phyloP scores from a whole-genome alignment of 2,329 filamentous ascomycete genomes.

The Paecilomyces niveus region DNA sequence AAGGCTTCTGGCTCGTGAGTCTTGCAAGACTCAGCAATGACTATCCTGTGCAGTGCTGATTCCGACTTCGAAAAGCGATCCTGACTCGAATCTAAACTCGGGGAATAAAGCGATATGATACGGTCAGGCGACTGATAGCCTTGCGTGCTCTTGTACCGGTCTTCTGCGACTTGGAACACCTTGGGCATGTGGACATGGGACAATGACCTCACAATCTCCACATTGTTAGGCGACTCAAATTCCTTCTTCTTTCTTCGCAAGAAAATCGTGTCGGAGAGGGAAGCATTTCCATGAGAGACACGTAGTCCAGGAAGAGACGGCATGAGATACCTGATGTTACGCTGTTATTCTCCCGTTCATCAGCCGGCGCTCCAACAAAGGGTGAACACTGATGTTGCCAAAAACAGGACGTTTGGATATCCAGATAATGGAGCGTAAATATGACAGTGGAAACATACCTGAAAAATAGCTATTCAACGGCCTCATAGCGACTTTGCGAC shows the following conservation, averaged over 20 bases:
- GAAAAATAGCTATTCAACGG: neutral
- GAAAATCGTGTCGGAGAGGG: neutral
- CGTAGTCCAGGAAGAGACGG: neutral
- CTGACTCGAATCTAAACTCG: neutral
- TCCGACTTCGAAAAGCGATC: neutral
- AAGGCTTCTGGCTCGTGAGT: neutral
- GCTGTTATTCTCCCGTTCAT: neutral
- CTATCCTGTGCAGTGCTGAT: neutral
- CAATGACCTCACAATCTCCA: neutral
- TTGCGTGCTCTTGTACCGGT: neutral
- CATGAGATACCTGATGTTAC: neutral
- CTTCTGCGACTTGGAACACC: neutral
- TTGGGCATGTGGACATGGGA: neutral
- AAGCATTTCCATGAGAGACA: slow-evolving; percentile 1
- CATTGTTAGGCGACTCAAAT: neutral
- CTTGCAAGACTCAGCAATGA: neutral
- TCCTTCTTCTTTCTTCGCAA: neutral
- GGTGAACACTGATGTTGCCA: neutral
- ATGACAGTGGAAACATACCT: neutral
- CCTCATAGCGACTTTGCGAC: neutral
- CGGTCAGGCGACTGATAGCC: neutral
- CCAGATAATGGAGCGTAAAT: neutral
- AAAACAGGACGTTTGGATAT: neutral
- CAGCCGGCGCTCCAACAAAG: neutral
- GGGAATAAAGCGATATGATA: neutral